Base-by-base conservation (phyloP, 2,329 filamentous ascomycete species). In the Cercospora berteroae region DNA sequence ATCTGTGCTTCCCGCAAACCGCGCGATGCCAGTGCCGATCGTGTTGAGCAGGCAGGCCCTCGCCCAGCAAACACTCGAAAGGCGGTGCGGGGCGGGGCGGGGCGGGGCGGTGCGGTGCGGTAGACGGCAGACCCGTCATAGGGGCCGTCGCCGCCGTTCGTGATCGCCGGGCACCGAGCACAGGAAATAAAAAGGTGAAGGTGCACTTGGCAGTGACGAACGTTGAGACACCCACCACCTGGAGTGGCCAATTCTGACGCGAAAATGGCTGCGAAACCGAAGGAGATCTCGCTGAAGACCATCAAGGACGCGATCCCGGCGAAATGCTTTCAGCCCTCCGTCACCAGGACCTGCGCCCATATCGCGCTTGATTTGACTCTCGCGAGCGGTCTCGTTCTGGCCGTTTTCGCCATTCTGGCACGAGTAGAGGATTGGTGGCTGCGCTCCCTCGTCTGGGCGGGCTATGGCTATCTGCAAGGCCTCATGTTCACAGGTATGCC, bases 381-480 rank as follows among this genome's bases (percentile, higher is more conserved):
- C 13, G 60, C 65, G 18, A 52, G 50, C 13, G 31, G 61, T n/a
- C 55, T 69, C 16, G 68, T 66, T 4, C 12, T 67, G 1, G 33
- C 58, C 18, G 67, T 66, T 7, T 60, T 60, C 42, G 50, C 55
- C n/a, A 31, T 44, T 16, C 58, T 62, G 3, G 60, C 60, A 13
- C 56, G 44, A 7, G 36, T 68, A 12, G 60, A 63, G 13, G 52
- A 23, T 18, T 61, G 52, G 57, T 44, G 60, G 23, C 56, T 66
- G 18, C 56, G 69, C 13, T 65, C 58, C n/a, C 29, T 63, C 9
- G 18, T 63, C 1, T 72, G 70, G 70, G 64, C 60, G 9, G n/a
- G 56, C 0, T 91, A 91, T 77, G 85, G 86, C 70, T 89, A 87
- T 77, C 73, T 86, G 56, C 88, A 90, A 79, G 89, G 89, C 60